Evolutionary conservation across 2,329 filamentous ascomycete genomes (phyloP), one percentile per base, ranked within the genome.

Genomic region (Penicillium sclerotigenum): DNA sequence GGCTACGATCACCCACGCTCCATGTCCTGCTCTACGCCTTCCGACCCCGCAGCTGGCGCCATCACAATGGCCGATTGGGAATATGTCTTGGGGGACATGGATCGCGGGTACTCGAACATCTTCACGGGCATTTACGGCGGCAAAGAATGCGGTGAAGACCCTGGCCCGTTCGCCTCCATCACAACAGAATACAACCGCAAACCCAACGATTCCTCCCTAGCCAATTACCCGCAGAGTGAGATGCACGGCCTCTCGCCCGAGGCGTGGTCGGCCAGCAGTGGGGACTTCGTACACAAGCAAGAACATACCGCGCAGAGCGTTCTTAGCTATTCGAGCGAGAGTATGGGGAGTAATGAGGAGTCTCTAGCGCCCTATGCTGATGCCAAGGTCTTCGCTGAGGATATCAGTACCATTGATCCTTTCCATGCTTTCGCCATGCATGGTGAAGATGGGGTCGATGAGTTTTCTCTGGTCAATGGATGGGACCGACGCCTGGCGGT

Each of bases 21-120:
- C 11, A 60, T 69, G 60, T 68, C 68, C 75, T 81, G 9, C 75
- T 85, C 46, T 73, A 74, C 82, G 68, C 66, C 67, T 63, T 66
- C 71, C 63, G 41, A 72, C 62, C 54, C 71, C 3, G 75, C 74
- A 16, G 33, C 52, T 5, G 65, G 67, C 4, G 59, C 65, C 2
- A 80, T 87, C 13, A 85, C 85, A 0, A 77, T 86, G 9, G 80
- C 85, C 0, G 90, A 94, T 65, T 96, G 91, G 91, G 91, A 96
- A 71, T 85, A 87, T 1, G 80, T 96, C 0, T 80, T 96, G 2
- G 87, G 88, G 4, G 87, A 87, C 22, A 85, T 96, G 71, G 91
- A 96, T 65, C 86, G 86, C 34, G 90, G 90, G 0, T 83, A 87
- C 61, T 84, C 87, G 52, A 95, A 93, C 68, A 87, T 95, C n/a